These are phyloP conservation scores for Hymenoscyphus fraxineus DNA, from an alignment of 2,329 filamentous ascomycete species.

Conservation along the genomic window DNA sequence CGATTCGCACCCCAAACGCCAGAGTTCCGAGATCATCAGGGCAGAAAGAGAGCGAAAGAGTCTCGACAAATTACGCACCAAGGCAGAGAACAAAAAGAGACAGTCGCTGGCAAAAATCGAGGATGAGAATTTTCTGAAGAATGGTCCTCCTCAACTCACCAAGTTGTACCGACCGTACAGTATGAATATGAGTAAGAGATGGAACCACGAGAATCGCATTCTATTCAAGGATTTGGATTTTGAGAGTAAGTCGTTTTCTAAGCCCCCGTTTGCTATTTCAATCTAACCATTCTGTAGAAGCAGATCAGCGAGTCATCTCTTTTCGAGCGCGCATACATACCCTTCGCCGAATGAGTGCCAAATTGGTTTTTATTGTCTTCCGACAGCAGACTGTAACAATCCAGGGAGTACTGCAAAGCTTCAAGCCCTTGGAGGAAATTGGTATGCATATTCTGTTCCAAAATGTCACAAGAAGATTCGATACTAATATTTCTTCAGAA, in stretches of 20 bases:
- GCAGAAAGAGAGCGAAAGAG: conserved; percentile 25
- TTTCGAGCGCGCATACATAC: conserved; percentile 76
- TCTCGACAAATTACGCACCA: conserved; percentile 28
- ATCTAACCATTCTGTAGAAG: conserved; percentile 21
- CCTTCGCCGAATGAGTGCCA: conserved; percentile 74
- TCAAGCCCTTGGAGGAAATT: conserved; percentile 21
- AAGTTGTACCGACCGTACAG: conserved; percentile 33
- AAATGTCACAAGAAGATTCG: neutral
- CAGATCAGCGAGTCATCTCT: conserved; percentile 28
- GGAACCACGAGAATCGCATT: conserved; percentile 30
- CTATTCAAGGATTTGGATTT: conserved; percentile 34
- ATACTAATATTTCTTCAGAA: conserved; percentile 10
- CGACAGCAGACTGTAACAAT: conserved; percentile 80
- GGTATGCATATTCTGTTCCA: conserved; percentile 16
- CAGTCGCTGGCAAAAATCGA: conserved; percentile 30
- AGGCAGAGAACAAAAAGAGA: conserved; percentile 28
- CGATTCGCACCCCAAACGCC: conserved; percentile 17
- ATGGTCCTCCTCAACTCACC: conserved; percentile 30
- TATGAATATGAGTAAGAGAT: conserved; percentile 35
- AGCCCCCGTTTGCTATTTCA: neutral
- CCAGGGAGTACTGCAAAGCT: conserved; percentile 66
- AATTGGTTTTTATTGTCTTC: conserved; percentile 80
- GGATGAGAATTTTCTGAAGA: conserved; percentile 30
- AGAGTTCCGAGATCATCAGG: conserved; percentile 26
- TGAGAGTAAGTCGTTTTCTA: conserved; percentile 21